Conservation (phyloP, 345 rosid species). For the Pistacia atlantica region DNA sequence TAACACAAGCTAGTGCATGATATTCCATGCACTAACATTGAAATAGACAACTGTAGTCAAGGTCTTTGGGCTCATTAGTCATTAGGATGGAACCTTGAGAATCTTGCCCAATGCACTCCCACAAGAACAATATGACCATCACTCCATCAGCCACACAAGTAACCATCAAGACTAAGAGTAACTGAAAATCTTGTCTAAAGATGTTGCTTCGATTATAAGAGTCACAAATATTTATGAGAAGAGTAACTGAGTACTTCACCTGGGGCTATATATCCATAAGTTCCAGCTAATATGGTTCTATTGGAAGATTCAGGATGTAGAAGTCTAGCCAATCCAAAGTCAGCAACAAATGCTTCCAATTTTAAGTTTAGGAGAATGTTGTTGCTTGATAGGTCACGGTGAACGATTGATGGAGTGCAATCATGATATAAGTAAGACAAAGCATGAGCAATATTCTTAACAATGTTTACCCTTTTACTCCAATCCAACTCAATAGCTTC, state of each 20-base stretch:
- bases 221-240: too few species aligned
- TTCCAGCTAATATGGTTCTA: slow-evolving; percentile 4
- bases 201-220: too few species aligned
- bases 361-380: background rate
- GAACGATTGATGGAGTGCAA: background rate
- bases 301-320: slow-evolving; percentile 14
- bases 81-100: too few species aligned
- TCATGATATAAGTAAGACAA: background rate
- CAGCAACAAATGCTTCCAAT: background rate
- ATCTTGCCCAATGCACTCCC: too few species aligned
- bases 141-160: too few species aligned
- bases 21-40: too few species aligned
- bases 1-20: too few species aligned
- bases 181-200: background rate
- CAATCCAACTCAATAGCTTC: slow-evolving; percentile 21
- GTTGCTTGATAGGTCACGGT: background rate
- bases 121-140: too few species aligned
- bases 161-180: too few species aligned
- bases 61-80: too few species aligned
- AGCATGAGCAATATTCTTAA: slow-evolving; percentile 8
- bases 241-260: background rate
- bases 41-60: too few species aligned
- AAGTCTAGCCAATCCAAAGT: slow-evolving; percentile 21
- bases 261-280: slow-evolving; percentile 22
- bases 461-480: slow-evolving; percentile 13